Conservation (phyloP, 345 rosid genomes). For the Citrus mangshanensis region DNA sequence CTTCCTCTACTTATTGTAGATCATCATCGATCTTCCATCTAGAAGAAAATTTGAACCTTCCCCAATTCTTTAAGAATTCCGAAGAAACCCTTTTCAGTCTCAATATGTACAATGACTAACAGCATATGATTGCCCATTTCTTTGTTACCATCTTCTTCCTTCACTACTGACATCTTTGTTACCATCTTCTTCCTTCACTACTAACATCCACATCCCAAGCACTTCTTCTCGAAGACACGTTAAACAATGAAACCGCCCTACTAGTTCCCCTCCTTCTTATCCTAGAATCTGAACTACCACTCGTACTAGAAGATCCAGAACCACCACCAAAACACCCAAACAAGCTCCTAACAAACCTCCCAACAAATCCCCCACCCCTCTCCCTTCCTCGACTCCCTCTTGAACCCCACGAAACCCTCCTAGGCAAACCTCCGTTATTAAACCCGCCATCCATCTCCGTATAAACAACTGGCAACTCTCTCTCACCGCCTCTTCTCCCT, state of each 20-base stretch:
- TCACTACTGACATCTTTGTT: neutral
- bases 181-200: constrained; percentile 11
- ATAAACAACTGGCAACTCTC: constrained; percentile 78
- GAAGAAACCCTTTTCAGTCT: neutral
- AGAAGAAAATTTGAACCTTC: neutral
- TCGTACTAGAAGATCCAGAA: constrained; percentile 27
- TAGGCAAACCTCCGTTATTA: constrained; percentile 53
- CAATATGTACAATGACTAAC: constrained; percentile 18
- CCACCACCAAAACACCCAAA: constrained; percentile 56
- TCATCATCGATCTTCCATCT: neutral
- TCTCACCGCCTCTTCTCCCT: constrained; percentile 62
- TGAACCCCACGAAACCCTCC: constrained; percentile 73
- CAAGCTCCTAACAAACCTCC: constrained; percentile 39
- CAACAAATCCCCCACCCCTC: constrained; percentile 48
- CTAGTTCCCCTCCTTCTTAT: constrained; percentile 9
- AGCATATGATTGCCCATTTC: neutral
- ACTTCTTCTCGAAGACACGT: constrained; percentile 24
- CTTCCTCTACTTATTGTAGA: neutral
- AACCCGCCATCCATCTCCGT: constrained; percentile 94
- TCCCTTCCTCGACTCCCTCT: constrained; percentile 58
- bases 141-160: constrained; percentile 11
- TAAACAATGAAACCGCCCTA: constrained; percentile 16
- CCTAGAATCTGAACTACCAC: constrained; percentile 28
- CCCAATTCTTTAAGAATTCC: constrained; percentile 9
- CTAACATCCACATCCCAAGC: constrained; percentile 1